Base-by-base conservation (phyloP, 352 stramenopile species). In the Phytophthora hibernalis region DNA sequence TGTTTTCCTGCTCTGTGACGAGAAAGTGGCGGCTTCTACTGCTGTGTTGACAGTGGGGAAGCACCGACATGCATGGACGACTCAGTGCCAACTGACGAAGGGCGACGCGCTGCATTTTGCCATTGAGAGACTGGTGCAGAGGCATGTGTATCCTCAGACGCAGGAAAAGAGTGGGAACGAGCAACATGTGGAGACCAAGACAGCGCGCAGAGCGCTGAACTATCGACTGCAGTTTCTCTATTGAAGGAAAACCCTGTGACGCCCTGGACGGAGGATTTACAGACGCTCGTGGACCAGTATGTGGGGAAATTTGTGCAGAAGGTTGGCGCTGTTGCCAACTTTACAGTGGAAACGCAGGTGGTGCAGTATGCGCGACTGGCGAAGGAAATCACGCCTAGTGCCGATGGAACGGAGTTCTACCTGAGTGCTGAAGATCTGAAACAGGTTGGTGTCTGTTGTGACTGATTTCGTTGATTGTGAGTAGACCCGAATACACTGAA, bases 161-260 rank as follows among this genome's bases (percentile, higher is more conserved):
- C 31, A 53, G 16, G 43, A 57, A 37, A 53, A 62, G 35, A 61
- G 28, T 24, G n/a, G n/a, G 2, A 43, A 55, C 1, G 24, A 47
- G 16, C n/a, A 53, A 16, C 30, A 52, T 16, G 35, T 53, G 12
- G 50, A 58, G 12, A 61, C 68, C 10, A 77, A 72, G 44, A 71
- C 49, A 20, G 83, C 85, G 11, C 66, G 85, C 3, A 70, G 70
- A 26, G 76, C 87, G 4, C 68, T 87, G 11, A 73, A 80, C 35
- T 95, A 93, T 54, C 84, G 84, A 40, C 61, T 92, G 22, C 76
- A 88, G 50, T 91, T 93, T 54, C 82, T 6, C 54, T 95, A 28
- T 60, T 95, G 3, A 91, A 91, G 24, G 84, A 91, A 47, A 65
- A 75, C 15, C 75, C 74, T 13, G 48, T 65, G 22, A 63, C 68